These are phyloP conservation scores for Claviceps digitariae DNA, from an alignment of 2,329 filamentous ascomycete species.

Conservation along the genomic window DNA sequence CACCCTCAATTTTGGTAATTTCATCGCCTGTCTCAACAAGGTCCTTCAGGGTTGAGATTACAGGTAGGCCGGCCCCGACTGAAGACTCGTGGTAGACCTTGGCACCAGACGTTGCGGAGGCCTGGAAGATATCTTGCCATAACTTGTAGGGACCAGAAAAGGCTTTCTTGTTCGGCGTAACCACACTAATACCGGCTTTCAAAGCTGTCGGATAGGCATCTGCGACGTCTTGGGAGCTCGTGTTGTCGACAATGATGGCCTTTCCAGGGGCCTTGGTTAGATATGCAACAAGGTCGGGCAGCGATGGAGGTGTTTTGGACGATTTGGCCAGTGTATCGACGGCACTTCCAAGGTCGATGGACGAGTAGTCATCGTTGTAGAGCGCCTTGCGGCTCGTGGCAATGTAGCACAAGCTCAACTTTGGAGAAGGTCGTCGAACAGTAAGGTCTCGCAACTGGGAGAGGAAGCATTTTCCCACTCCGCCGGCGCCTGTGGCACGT, in stretches of 20 bases:
- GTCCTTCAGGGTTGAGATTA: slow-evolving; percentile 87
- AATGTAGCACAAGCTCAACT: slow-evolving; percentile 70
- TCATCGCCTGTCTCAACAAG: slow-evolving; percentile 88
- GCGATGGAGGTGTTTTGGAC: slow-evolving; percentile 48
- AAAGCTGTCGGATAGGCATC: slow-evolving; percentile 72
- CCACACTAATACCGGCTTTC: slow-evolving; percentile 69
- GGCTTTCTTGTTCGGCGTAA: slow-evolving; percentile 97
- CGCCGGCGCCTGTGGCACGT: slow-evolving; percentile 59
- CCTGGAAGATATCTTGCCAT: slow-evolving; percentile 76
- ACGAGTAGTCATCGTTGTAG: slow-evolving; percentile 58
- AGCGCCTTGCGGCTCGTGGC: slow-evolving; percentile 75
- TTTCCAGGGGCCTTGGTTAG: slow-evolving; percentile 65
- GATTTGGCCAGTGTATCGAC: slow-evolving; percentile 52
- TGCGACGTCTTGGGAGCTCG: slow-evolving; percentile 76
- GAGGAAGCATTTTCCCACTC: slow-evolving; percentile 86
- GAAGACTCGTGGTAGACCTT: slow-evolving; percentile 93
- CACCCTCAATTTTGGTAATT: slow-evolving; percentile 85
- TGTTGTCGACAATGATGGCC: slow-evolving; percentile 87
- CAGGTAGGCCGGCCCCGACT: slow-evolving; percentile 82
- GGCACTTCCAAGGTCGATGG: slow-evolving; percentile 46
- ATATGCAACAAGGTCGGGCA: slow-evolving; percentile 62
- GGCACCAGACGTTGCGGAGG: slow-evolving; percentile 56
- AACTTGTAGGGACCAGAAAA: slow-evolving; percentile 72
- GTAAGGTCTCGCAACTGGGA: slow-evolving; percentile 60
- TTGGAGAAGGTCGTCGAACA: slow-evolving; percentile 50